These are phyloP conservation scores for Candida takata DNA, from an alignment of 805 yeast species.

Conservation along the genomic window DNA sequence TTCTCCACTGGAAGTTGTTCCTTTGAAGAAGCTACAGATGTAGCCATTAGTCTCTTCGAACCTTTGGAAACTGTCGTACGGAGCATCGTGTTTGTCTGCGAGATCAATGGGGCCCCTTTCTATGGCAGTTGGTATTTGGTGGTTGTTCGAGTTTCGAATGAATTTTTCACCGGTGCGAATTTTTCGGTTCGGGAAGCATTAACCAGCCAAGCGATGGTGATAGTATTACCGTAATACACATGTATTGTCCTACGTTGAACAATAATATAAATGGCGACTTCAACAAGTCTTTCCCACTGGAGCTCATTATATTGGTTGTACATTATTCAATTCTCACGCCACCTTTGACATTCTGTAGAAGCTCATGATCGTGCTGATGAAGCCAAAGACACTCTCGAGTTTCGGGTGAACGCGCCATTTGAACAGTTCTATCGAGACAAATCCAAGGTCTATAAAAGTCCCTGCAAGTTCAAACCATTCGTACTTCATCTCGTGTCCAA, in stretches of 20 bases:
- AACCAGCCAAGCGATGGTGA: too few species aligned
- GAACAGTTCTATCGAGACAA: slow-evolving; percentile 16
- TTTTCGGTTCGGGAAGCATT: too few species aligned
- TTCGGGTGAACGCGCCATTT: slow-evolving; percentile 10
- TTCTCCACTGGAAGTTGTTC: slow-evolving; percentile 3
- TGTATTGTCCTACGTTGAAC: too few species aligned
- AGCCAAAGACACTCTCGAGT: slow-evolving; percentile 12
- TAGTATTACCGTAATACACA: too few species aligned
- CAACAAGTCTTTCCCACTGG: too few species aligned
- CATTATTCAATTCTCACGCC: slow-evolving; percentile 19
- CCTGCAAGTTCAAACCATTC: slow-evolving; percentile 12
- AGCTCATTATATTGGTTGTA: too few species aligned
- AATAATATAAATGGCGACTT: too few species aligned
- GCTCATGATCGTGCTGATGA: slow-evolving; percentile 12
- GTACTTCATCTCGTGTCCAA: slow-evolving; percentile 6
- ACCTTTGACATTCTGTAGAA: slow-evolving; percentile 13
- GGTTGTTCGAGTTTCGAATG: too few species aligned
- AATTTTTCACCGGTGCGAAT: too few species aligned
- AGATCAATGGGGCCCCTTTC: too few species aligned
- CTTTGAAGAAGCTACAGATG: not conserved
- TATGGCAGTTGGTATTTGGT: too few species aligned
- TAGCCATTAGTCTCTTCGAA: slow-evolving; percentile 1
- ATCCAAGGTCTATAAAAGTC: slow-evolving; percentile 14
- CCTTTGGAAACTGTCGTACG: slow-evolving; percentile 6
- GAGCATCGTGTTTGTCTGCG: too few species aligned